These are phyloP conservation scores for Jamesozyma jinghongensis DNA, from an alignment of 805 yeast species.

Conservation along the genomic window DNA sequence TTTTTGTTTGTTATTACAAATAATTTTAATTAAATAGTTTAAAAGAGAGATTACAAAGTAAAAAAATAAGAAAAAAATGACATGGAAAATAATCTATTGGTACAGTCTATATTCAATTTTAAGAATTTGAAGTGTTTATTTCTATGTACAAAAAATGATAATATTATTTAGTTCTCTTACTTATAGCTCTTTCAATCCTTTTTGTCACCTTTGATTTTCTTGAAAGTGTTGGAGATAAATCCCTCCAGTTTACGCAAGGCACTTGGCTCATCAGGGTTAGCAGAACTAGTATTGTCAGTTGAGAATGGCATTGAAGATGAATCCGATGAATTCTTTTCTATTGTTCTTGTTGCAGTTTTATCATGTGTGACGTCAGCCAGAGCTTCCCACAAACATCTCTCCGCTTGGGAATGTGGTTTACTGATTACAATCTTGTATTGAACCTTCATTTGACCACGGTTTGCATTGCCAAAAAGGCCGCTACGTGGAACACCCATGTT, in stretches of 20 bases:
- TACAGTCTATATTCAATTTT: too few relatives aligned
- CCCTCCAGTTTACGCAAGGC: constrained; percentile 46
- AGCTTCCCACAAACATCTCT: constrained; percentile 84
- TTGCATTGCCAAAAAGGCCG: constrained; percentile 17
- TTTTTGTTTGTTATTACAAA: too few relatives aligned
- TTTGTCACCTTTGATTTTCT: constrained; percentile 34
- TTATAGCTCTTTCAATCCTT: too few relatives aligned
- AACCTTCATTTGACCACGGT: constrained; percentile 76
- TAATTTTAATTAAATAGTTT: too few relatives aligned
- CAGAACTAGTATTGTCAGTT: constrained; percentile 2
- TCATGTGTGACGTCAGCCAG: constrained; percentile 88
- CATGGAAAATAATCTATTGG: too few relatives aligned
- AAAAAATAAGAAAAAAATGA: too few relatives aligned
- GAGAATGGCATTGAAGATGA: background rate
- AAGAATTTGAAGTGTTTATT: too few relatives aligned
- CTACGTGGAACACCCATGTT: constrained; percentile 76
- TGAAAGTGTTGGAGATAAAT: constrained; percentile 50
- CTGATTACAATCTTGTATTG: constrained; percentile 60
- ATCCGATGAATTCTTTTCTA: background rate
- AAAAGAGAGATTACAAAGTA: too few relatives aligned
- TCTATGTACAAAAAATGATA: too few relatives aligned
- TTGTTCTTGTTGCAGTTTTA: constrained; percentile 58
- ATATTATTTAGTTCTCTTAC: background rate
- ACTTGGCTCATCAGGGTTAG: constrained; percentile 24
- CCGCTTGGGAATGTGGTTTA: constrained; percentile 73